Base-by-base conservation (phyloP, 169 alveolate species). In the Fabrea salina region DNA sequence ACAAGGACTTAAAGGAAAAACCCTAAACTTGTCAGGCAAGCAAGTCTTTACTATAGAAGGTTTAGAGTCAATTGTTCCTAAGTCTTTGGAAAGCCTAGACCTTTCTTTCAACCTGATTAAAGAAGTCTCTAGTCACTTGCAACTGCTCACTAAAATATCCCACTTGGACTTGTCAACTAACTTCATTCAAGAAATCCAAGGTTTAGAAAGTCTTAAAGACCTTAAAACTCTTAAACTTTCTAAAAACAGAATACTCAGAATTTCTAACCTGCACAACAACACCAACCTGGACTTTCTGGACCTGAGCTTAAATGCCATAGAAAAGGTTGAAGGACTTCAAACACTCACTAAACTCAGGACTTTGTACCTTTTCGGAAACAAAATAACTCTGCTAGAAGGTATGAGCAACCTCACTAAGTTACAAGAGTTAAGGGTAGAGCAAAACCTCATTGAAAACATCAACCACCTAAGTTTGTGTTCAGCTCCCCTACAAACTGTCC, bases 51-150 rank as follows among this genome's bases (percentile, higher is more conserved):
- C 78, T 68, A 19, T 68, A 7, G 78, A 68, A 47, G 78, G 61
- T 56, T n/a, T 43, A 30, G 32, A 44, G 7, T 43, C 67, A 8
- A 19, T 68, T 1, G 67, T 37, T 22, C 66, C 41, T 2, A 19
- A 8, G 4, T 13, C 40, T 19, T 19, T 68, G 13, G 30, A 8
- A n/a, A 35, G 44, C 4, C 41, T 68, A 1, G 78, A 68, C 35
- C 39, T 68, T 1, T 68, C 78, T 41, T 68, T 68, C 30, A 68
- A 68, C 67, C 40, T 68, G 78, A 68, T 68, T n/a, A 57, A 64
- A 25, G 16, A 19, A 40, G 44, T 68, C 33, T 43, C 78, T 0
- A 32, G 64, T 19, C 54, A 61, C 13, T 32, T 61, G 32, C 27
- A 32, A 32, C 27, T n/a, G n/a, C 27, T 68, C 1, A 57, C 64